phyloP scores from a whole-genome alignment of 768 basidiomycete species.

The Suillus placidus region DNA sequence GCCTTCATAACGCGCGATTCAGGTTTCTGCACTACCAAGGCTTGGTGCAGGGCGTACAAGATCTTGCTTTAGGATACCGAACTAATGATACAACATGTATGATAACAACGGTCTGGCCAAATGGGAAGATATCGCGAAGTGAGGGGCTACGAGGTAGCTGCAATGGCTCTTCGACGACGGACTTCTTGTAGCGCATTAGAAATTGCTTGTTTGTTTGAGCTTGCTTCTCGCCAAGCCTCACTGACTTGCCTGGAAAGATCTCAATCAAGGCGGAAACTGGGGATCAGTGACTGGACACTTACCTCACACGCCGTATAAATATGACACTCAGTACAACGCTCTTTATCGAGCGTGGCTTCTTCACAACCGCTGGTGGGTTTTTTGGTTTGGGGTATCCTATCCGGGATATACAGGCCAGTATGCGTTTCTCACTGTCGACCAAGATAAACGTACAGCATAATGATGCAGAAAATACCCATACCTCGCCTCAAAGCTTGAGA shows the following conservation, averaged over 20 bases:
- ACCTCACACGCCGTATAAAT: constrained; percentile 70
- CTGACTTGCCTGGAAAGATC: constrained; percentile 54
- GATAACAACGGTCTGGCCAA: constrained; percentile 1
- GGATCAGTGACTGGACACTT: constrained; percentile 26
- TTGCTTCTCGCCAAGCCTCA: constrained; percentile 64
- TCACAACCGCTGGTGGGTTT: constrained; percentile 37
- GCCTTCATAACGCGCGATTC: constrained; percentile 14
- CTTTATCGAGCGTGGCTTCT: constrained; percentile 56
- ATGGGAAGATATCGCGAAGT: constrained; percentile 4
- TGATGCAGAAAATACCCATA: constrained; percentile 31
- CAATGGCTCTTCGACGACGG: constrained; percentile 48
- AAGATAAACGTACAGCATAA: constrained; percentile 3
- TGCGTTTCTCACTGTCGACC: constrained; percentile 59
- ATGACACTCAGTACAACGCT: constrained; percentile 57
- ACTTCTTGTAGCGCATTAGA: constrained; percentile 72
- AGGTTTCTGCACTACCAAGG: background rate
- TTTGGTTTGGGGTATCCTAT: constrained; percentile 66
- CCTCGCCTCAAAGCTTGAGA: constrained; percentile 73
- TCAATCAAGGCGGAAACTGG: constrained; percentile 7
- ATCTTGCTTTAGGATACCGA: constrained; percentile 14
- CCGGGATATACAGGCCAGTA: constrained; percentile 73
- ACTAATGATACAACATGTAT: constrained; percentile 21
- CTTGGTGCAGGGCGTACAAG: constrained; percentile 2
- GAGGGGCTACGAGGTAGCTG: constrained; percentile 14
- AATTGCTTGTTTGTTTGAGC: constrained; percentile 61